Conservation (phyloP, 441 rosid genomes). For the Daphne laureola region DNA sequence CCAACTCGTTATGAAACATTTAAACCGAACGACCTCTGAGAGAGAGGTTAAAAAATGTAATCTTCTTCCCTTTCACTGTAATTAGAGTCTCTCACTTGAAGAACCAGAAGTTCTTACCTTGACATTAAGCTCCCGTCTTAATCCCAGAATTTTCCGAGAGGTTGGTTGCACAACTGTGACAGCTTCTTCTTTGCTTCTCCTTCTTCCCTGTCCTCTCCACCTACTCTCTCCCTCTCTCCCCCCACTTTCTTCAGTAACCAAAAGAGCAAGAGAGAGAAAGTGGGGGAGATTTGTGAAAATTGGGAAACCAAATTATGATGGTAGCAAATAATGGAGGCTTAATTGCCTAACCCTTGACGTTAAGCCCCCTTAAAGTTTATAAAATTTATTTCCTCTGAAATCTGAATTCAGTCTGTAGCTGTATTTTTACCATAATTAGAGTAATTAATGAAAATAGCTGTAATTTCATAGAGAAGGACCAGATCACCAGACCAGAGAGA, state of each 20-base stretch:
- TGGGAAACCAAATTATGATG: background rate
- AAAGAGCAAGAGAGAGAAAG: slow-evolving; percentile 10
- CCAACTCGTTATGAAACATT: slow-evolving; percentile 12
- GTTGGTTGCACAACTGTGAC: slow-evolving; percentile 31
- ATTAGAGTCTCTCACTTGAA: background rate
- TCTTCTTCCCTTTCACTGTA: slow-evolving; percentile 9
- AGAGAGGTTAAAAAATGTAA: slow-evolving; percentile 4
- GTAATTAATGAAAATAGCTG: slow-evolving; percentile 11
- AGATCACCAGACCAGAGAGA: no score
- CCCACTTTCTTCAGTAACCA: slow-evolving; percentile 22
- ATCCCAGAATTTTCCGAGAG: slow-evolving; percentile 11
- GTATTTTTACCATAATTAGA: slow-evolving; percentile 11
- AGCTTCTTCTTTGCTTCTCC: slow-evolving; percentile 12
- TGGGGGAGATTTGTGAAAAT: no score
- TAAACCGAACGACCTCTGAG: slow-evolving; percentile 16
- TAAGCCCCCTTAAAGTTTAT: no score
- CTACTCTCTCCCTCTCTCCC: slow-evolving; percentile 28
- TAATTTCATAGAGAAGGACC: slow-evolving; percentile 18
- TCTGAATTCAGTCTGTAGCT: background rate
- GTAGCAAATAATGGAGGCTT: no score
- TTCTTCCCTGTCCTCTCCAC: slow-evolving; percentile 17
- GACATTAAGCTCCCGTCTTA: slow-evolving; percentile 15
- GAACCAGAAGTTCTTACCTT: slow-evolving; percentile 25
- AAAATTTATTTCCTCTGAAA: background rate
- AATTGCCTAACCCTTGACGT: no score